phyloP scores from a whole-genome alignment of 2,329 filamentous ascomycete genomes.

The Aspergillus arachidicola region DNA sequence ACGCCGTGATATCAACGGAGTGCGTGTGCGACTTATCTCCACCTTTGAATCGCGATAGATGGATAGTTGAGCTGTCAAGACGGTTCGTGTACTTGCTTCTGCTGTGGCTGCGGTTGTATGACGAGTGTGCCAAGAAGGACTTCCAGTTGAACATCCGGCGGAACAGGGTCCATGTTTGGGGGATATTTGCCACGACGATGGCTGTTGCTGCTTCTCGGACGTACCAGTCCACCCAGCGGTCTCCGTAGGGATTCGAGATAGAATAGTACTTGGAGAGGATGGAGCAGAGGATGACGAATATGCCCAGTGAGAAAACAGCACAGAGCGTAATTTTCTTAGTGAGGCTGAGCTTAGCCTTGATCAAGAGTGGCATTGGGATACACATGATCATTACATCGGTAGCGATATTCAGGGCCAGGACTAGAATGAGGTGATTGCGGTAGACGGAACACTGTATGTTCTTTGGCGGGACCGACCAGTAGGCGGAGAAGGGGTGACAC shows the following conservation, averaged over 20 bases:
- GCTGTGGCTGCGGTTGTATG: constrained; percentile 12
- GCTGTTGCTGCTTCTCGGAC: constrained; percentile 62
- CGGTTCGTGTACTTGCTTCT: constrained; percentile 13
- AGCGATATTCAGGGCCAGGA: constrained; percentile 52
- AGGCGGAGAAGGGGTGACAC: constrained; percentile 56
- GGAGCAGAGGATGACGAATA: constrained; percentile 60
- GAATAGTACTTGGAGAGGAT: constrained; percentile 65
- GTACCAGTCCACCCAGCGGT: constrained; percentile 63
- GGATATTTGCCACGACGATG: constrained; percentile 63
- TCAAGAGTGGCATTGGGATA: constrained; percentile 51
- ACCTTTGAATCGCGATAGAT: constrained; percentile 15
- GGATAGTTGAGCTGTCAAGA: constrained; percentile 14
- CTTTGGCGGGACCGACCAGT: constrained; percentile 54
- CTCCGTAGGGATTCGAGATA: constrained; percentile 59
- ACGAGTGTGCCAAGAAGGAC: constrained; percentile 30
- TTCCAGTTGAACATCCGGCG: constrained; percentile 48
- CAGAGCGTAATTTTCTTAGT: constrained; percentile 57
- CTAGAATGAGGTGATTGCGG: constrained; percentile 52
- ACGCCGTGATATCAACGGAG: constrained; percentile 13
- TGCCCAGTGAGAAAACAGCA: constrained; percentile 59
- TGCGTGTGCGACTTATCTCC: constrained; percentile 11
- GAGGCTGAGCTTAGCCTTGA: constrained; percentile 42
- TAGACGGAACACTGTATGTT: constrained; percentile 51
- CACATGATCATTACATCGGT: constrained; percentile 50
- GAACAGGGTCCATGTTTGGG: constrained; percentile 61